phyloP scores from a whole-genome alignment of 306 rosid species.

The Vigna nakashimae region DNA sequence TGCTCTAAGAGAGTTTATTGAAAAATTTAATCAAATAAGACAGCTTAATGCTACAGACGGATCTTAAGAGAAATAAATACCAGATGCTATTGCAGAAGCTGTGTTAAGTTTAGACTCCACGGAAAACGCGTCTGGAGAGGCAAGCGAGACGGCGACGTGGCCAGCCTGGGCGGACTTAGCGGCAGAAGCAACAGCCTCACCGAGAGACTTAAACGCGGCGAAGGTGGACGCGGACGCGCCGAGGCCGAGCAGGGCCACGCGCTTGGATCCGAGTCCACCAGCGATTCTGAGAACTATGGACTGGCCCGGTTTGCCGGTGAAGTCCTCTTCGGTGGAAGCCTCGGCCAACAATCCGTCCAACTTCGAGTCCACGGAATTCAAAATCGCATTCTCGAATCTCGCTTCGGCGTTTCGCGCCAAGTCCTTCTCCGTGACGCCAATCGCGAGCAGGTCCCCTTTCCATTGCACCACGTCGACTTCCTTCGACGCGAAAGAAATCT shows the following conservation, averaged over 20 bases:
- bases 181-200: constrained; percentile 80
- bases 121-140: constrained; percentile 63
- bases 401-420: constrained; percentile 60
- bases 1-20: not conserved
- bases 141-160: constrained; percentile 70
- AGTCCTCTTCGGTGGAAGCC: constrained; percentile 85
- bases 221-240: constrained; percentile 58
- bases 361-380: constrained; percentile 66
- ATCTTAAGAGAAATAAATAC: constrained; percentile 44
- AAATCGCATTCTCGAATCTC: constrained; percentile 68
- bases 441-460: constrained; percentile 87
- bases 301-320: constrained; percentile 80
- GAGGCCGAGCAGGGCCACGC: constrained; percentile 81
- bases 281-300: constrained; percentile 73
- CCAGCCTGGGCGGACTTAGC: constrained; percentile 79
- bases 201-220: constrained; percentile 63
- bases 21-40: not conserved
- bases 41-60: no score
- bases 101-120: constrained; percentile 58
- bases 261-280: constrained; percentile 72
- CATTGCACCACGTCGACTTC: constrained; percentile 75
- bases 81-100: constrained; percentile 80
- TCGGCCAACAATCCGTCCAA: constrained; percentile 80
- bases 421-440: constrained; percentile 87
- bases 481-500: constrained; percentile 77